Evolutionary conservation across 192 early-diverging fungal genomes (phyloP).

Genomic region (Pilobolus umbonatus): DNA sequence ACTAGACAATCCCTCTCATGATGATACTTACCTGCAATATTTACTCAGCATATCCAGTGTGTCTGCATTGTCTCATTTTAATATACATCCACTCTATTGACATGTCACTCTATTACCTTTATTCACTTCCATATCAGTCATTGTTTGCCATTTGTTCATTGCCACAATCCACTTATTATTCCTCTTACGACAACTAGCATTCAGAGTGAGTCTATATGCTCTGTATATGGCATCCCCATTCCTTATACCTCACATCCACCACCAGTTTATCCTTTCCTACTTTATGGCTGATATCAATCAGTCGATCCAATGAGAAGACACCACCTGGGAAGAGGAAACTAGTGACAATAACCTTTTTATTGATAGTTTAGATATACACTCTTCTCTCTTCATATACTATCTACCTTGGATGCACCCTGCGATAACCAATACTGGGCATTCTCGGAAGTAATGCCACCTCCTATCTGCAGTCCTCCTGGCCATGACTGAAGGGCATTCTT

Average conservation of each 20-base stretch:
- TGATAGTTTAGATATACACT: background rate
- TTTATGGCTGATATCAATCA: constrained; percentile 44
- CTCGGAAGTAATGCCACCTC: constrained; percentile 85
- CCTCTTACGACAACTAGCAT: constrained; percentile 63
- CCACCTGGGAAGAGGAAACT: constrained; percentile 88
- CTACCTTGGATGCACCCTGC: constrained; percentile 78
- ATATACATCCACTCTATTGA: background rate
- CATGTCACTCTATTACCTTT: constrained; percentile 39
- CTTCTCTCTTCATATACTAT: background rate
- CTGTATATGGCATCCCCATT: background rate
- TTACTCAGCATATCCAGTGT: constrained; percentile 50
- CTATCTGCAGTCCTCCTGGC: constrained; percentile 87
- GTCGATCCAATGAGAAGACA: constrained; percentile 61
- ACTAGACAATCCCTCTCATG: background rate
- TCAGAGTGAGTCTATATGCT: background rate
- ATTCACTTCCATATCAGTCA: constrained; percentile 83
- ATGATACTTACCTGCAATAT: constrained; percentile 51
- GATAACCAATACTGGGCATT: constrained; percentile 89
- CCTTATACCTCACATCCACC: constrained; percentile 66
- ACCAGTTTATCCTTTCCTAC: constrained; percentile 73
- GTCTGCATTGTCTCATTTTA: constrained; percentile 25
- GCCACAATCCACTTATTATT: constrained; percentile 86
- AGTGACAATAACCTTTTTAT: constrained; percentile 91
- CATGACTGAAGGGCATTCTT: constrained; percentile 76
- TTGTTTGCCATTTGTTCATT: constrained; percentile 97